Base-by-base conservation (phyloP, 352 stramenopile species). In the Phytophthora syringae region DNA sequence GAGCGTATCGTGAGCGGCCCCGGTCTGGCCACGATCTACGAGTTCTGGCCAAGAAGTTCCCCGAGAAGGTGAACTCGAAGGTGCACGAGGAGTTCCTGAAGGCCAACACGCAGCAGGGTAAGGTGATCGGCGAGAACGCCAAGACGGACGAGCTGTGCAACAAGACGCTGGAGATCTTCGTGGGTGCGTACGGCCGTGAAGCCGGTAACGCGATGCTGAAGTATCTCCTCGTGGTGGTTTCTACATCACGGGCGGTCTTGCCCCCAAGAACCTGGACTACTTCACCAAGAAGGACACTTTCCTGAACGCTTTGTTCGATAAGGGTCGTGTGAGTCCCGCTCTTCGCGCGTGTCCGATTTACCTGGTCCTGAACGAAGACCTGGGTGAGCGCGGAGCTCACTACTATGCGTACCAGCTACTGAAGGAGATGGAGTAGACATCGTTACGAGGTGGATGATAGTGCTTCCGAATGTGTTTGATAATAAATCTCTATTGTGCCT, bases 11-110 rank as follows among this genome's bases (percentile, higher is more conserved):
- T 43, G 27, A 98, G 89, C 62, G 97, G 97, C 20, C 93, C 74
- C 18, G 97, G 97, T 60, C 74, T 99, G 47, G 94, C 91, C 18
- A 98, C 97, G 72, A 93, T 98, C 48, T 98, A 99, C 81, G 93
- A 98, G 56, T 99, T 99, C 76, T 99, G 50, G 76, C 86, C 10
- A 67, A 89, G 45, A 96, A 98, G 78, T 94, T 91, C 80, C 76
- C 89, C 7, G 76, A 97, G 20, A 93, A 91, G 67, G 87, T 93
- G 57, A 80, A 97, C 76, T 49, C 65, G 52, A 67, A 66, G n/a
- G 65, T 99, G 70, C 75, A 97, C 76, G 69, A 67, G 21, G 79
- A 89, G 57, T 90, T 90, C 36, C 44, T 78, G 44, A 60, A 50
- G 11, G 74, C 82, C 42, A 88, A 89, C 45, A 77, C 80, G 25